phyloP scores from a whole-genome alignment of 2,329 filamentous ascomycete species.

The Blastomyces silverae region DNA sequence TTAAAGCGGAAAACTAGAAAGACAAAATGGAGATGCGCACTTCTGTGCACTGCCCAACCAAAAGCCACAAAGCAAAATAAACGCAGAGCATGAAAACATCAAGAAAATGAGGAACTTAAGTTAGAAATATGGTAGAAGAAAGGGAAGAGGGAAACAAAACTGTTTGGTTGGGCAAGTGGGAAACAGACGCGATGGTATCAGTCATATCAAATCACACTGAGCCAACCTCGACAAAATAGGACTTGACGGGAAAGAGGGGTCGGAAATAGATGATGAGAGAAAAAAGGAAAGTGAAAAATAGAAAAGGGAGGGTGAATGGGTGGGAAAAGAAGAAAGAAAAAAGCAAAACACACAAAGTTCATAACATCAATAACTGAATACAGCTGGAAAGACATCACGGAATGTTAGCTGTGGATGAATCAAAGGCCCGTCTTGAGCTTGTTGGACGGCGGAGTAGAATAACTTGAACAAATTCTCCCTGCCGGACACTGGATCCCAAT shows the following conservation, averaged over 20 bases:
- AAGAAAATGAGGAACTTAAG: slow-evolving; percentile 10
- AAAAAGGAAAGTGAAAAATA: not conserved
- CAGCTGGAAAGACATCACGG: not conserved
- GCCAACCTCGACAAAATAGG: slow-evolving; percentile 10
- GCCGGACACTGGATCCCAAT: not conserved
- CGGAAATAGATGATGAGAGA: slow-evolving; percentile 8
- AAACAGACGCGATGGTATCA: slow-evolving; percentile 46
- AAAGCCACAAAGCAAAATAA: slow-evolving; percentile 16
- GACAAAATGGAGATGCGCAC: slow-evolving; percentile 37
- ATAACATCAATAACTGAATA: not conserved
- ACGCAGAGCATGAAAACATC: slow-evolving; percentile 13
- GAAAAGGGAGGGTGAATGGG: too few species aligned
- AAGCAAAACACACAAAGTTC: not conserved
- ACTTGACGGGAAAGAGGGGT: slow-evolving; percentile 14
- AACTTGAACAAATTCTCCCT: not conserved
- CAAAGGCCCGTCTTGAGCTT: not conserved
- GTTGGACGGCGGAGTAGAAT: not conserved
- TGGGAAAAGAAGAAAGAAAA: not conserved
- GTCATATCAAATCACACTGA: slow-evolving; percentile 30
- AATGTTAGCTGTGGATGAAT: not conserved
- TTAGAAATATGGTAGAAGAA: slow-evolving; percentile 22
- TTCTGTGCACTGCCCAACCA: slow-evolving; percentile 38
- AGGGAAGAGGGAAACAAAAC: slow-evolving; percentile 19
- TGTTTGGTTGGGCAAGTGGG: slow-evolving; percentile 28
- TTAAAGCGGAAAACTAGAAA: slow-evolving; percentile 20